These are phyloP conservation scores for Albifimbria verrucaria DNA, from an alignment of 2,329 filamentous ascomycete species.

Conservation along the genomic window DNA sequence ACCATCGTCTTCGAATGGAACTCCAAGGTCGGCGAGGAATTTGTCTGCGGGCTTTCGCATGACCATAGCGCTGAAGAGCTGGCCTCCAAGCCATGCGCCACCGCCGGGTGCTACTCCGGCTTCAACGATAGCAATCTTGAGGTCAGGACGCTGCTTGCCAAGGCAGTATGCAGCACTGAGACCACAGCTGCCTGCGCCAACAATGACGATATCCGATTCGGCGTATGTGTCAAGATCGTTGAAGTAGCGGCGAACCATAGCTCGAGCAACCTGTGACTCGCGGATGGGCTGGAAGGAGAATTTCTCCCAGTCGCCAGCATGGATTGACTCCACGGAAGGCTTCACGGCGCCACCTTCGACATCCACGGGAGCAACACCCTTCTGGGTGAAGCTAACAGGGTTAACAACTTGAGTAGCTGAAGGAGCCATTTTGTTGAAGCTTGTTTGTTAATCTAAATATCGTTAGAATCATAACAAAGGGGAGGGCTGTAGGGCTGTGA, in stretches of 20 bases:
- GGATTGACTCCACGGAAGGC: slow-evolving; percentile 44
- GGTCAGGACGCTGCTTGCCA: slow-evolving; percentile 77
- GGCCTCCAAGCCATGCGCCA: slow-evolving; percentile 88
- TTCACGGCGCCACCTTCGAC: slow-evolving; percentile 10
- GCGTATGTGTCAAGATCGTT: slow-evolving; percentile 83
- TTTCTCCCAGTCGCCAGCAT: slow-evolving; percentile 75
- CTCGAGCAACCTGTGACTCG: slow-evolving; percentile 86
- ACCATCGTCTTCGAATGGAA: slow-evolving; percentile 85
- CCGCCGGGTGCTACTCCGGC: slow-evolving; percentile 83
- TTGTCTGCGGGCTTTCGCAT: slow-evolving; percentile 89
- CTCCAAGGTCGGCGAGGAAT: slow-evolving; percentile 77
- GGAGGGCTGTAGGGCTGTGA: slow-evolving; percentile 39
- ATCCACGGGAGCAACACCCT: neutral
- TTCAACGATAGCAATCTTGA: slow-evolving; percentile 90
- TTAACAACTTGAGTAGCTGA: slow-evolving; percentile 53
- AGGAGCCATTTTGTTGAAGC: slow-evolving; percentile 63
- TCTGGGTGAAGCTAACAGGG: neutral
- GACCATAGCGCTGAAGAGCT: slow-evolving; percentile 93
- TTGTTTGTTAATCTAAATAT: slow-evolving; percentile 9
- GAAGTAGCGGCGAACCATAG: slow-evolving; percentile 94
- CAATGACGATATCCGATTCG: slow-evolving; percentile 90
- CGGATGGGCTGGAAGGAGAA: slow-evolving; percentile 86
- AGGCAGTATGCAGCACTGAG: slow-evolving; percentile 82
- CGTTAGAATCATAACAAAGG: slow-evolving; percentile 23
- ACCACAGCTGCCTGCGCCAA: slow-evolving; percentile 86